Conservation (phyloP, 495 filamentous ascomycete genomes). For the Clohesyomyces aquaticus region DNA sequence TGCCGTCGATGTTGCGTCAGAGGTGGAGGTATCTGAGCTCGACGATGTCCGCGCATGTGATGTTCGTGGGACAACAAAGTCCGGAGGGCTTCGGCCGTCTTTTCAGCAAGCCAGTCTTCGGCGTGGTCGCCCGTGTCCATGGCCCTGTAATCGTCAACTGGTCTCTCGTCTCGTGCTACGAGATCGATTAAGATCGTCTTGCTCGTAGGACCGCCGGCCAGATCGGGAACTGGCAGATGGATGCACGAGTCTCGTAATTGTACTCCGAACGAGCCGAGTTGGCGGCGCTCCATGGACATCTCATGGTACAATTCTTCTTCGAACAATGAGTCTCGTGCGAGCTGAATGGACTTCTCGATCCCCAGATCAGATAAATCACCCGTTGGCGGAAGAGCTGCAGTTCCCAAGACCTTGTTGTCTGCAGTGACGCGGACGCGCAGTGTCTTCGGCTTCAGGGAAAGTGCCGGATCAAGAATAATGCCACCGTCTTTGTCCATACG, state of each 20-base stretch:
- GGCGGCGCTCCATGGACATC: slow-evolving; percentile 76
- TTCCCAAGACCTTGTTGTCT: slow-evolving; percentile 55
- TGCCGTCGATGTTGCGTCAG: slow-evolving; percentile 51
- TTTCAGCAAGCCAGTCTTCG: slow-evolving; percentile 53
- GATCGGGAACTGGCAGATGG: slow-evolving; percentile 37
- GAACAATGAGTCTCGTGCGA: slow-evolving; percentile 85
- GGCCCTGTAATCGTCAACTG: too few relatives aligned
- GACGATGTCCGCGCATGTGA: slow-evolving; percentile 64
- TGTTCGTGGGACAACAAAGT: slow-evolving; percentile 75
- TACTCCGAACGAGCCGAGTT: slow-evolving; percentile 67
- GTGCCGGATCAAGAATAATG: slow-evolving; percentile 72
- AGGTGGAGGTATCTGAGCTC: slow-evolving; percentile 64
- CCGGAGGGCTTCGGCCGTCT: slow-evolving; percentile 62
- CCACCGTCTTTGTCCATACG: slow-evolving; percentile 73
- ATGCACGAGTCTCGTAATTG: slow-evolving; percentile 61
- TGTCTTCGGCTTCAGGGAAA: slow-evolving; percentile 59
- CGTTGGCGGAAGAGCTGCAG: slow-evolving; percentile 53
- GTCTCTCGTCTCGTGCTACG: slow-evolving; percentile 62
- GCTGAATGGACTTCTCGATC: slow-evolving; percentile 69
- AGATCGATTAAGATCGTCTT: slow-evolving; percentile 65
- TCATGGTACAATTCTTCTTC: slow-evolving; percentile 95
- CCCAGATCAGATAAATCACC: slow-evolving; percentile 43
- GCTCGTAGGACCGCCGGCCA: slow-evolving; percentile 43
- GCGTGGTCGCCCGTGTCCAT: slow-evolving; percentile 26
- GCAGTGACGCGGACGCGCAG: slow-evolving; percentile 65